Percentiles rank a stretch among this genome's conserved stretches.
phyloP scores from a whole-genome alignment of 176 grass and related monocot genomes.

The Avena eriantha region DNA sequence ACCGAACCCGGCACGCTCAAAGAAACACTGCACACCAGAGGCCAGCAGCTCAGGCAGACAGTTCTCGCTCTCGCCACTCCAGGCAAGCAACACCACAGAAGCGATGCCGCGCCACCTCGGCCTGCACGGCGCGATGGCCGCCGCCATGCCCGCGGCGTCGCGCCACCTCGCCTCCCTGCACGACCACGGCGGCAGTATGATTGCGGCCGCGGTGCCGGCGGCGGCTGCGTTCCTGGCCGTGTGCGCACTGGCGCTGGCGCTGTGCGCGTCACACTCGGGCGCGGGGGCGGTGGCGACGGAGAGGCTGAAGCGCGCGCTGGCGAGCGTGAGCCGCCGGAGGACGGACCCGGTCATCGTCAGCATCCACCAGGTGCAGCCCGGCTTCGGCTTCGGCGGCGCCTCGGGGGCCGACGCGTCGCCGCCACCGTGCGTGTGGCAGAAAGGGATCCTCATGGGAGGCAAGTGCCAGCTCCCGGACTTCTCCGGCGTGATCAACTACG shows the following conservation, averaged over 20 bases:
- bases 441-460: slow-evolving; percentile 84
- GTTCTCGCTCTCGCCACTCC: background rate
- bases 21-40: background rate
- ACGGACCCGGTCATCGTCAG: slow-evolving; percentile 82
- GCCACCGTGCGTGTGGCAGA: slow-evolving; percentile 85
- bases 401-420: slow-evolving; percentile 28
- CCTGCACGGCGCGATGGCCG: slow-evolving; percentile 42
- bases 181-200: slow-evolving; percentile 15
- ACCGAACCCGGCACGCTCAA: slow-evolving; percentile 9
- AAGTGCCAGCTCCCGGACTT: slow-evolving; percentile 96
- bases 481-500: slow-evolving; percentile 84
- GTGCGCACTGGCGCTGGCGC: slow-evolving; percentile 56
- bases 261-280: slow-evolving; percentile 74
- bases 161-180: slow-evolving; percentile 43
- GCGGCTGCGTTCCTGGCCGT: slow-evolving; percentile 62
- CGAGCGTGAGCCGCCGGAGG: slow-evolving; percentile 56
- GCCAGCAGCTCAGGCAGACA: background rate
- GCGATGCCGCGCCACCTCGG: slow-evolving; percentile 60
- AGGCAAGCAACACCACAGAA: background rate
- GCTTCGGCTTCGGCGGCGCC: background rate
- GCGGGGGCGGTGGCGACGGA: slow-evolving; percentile 28
- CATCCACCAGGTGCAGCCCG: slow-evolving; percentile 75
- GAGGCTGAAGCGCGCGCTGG: slow-evolving; percentile 53
- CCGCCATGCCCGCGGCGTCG: slow-evolving; percentile 27
- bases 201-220: slow-evolving; percentile 28